Percentiles rank a stretch among this genome's conserved stretches.
These are phyloP conservation scores for Boletellus deceptivus DNA, from an alignment of 1,284 basidiomycete genomes.

Conservation along the genomic window DNA sequence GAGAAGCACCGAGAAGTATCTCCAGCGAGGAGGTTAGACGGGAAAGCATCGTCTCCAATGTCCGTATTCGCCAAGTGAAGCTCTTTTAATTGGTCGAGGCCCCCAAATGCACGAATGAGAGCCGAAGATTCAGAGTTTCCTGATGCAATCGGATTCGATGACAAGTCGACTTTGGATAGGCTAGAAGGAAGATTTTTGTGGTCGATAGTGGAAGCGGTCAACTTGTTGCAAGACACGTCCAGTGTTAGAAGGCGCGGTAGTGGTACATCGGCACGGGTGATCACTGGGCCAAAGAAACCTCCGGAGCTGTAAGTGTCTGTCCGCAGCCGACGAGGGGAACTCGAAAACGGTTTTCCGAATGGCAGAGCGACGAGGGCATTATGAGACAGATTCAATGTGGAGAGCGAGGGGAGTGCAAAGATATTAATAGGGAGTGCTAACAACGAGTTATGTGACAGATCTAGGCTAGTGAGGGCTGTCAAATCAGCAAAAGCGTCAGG, in stretches of 20 bases:
- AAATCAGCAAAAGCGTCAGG: constrained; percentile 67
- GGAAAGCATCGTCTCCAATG: constrained; percentile 59
- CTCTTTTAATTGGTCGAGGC: constrained; percentile 55
- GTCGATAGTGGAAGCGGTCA: constrained; percentile 55
- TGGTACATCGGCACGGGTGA: constrained; percentile 58
- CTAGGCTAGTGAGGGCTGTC: constrained; percentile 57
- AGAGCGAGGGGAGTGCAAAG: constrained; percentile 65
- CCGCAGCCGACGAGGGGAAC: constrained; percentile 27
- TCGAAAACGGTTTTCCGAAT: constrained; percentile 53
- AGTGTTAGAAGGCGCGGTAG: constrained; percentile 60
- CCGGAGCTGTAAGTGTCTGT: constrained; percentile 36
- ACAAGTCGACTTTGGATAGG: constrained; percentile 50
- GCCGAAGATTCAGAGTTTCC: constrained; percentile 22
- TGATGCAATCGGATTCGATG: constrained; percentile 51
- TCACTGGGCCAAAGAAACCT: constrained; percentile 60
- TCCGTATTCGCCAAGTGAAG: constrained; percentile 54
- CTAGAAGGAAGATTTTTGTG: constrained; percentile 45
- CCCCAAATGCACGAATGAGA: constrained; percentile 40
- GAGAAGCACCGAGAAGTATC: constrained; percentile 42
- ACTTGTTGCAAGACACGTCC: constrained; percentile 62
- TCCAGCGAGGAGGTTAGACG: constrained; percentile 39
- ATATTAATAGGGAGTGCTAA: constrained; percentile 58
- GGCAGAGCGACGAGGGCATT: constrained; percentile 61
- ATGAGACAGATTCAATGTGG: constrained; percentile 65
- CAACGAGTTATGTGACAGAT: constrained; percentile 70